Evolutionary conservation across 73 alveolate genomes (phyloP).

Genomic region (Tetrahymena malaccensis): DNA sequence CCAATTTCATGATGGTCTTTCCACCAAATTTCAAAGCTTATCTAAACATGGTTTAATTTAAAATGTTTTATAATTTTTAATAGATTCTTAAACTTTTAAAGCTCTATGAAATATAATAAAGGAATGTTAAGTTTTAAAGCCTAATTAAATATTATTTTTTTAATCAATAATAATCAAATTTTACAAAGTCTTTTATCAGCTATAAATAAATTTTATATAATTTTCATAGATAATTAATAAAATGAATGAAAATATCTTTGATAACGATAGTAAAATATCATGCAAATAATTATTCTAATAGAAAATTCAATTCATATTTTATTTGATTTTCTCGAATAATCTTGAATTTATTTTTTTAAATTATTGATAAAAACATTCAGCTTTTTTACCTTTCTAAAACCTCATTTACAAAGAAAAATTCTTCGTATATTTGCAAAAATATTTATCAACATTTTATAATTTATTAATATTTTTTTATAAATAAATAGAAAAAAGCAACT

Average conservation of each 20-base stretch:
- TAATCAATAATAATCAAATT: too few species aligned
- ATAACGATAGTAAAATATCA: background rate
- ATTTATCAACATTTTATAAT: too few species aligned
- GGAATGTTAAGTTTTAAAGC: background rate
- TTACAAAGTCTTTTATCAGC: background rate
- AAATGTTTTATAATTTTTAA: too few species aligned
- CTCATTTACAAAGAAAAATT: too few species aligned
- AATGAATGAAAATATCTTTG: background rate
- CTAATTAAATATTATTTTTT: background rate
- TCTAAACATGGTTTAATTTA: background rate
- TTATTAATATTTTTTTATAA: too few species aligned
- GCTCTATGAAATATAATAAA: background rate
- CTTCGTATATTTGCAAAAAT: too few species aligned
- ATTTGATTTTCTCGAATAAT: background rate
- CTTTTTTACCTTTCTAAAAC: too few species aligned
- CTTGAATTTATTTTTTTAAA: background rate
- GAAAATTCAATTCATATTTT: background rate
- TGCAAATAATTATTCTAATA: background rate
- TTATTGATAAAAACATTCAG: too few species aligned
- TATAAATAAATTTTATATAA: too few species aligned
- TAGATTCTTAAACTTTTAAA: too few species aligned
- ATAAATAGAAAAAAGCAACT: too few species aligned
- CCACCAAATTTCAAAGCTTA: background rate
- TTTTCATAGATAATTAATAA: background rate
- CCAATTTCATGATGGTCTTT: background rate